These are phyloP conservation scores for Stemphylium beticola DNA, from an alignment of 2,329 filamentous ascomycete genomes.

Conservation along the genomic window DNA sequence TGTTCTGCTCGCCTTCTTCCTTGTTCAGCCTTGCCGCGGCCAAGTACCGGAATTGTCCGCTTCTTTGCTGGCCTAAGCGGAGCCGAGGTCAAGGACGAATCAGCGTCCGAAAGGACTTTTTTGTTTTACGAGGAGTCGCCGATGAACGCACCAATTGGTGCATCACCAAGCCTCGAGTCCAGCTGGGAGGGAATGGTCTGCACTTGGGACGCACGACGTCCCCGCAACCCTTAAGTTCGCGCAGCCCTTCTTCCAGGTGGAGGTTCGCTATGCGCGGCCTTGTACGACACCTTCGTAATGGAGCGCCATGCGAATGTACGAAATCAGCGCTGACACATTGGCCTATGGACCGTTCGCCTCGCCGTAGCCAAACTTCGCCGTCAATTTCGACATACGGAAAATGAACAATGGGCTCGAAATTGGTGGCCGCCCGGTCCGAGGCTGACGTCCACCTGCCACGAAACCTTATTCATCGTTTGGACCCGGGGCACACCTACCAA, in stretches of 20 bases:
- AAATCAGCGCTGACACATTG: slow-evolving; percentile 30
- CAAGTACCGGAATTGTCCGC: slow-evolving; percentile 38
- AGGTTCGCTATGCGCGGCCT: slow-evolving; percentile 20
- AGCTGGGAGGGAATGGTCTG: slow-evolving; percentile 22
- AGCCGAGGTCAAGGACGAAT: slow-evolving; percentile 34
- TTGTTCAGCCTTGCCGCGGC: slow-evolving; percentile 38
- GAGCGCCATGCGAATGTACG: slow-evolving; percentile 20
- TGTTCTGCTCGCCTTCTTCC: slow-evolving; percentile 17
- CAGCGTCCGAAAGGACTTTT: slow-evolving; percentile 34
- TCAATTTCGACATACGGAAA: slow-evolving; percentile 27
- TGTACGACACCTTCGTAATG: slow-evolving; percentile 6
- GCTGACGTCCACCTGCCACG: slow-evolving; percentile 35
- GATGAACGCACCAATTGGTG: slow-evolving; percentile 35
- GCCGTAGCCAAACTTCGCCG: slow-evolving; percentile 24
- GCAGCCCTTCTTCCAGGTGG: slow-evolving; percentile 18
- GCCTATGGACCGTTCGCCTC: slow-evolving; percentile 22
- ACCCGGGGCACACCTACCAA: slow-evolving; percentile 4
- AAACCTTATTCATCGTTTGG: slow-evolving; percentile 25
- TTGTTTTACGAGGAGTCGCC: slow-evolving; percentile 38
- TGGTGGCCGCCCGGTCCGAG: slow-evolving; percentile 36
- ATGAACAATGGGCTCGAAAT: slow-evolving; percentile 41
- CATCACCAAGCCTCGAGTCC: slow-evolving; percentile 22
- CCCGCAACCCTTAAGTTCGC: slow-evolving; percentile 14
- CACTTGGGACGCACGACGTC: slow-evolving; percentile 16
- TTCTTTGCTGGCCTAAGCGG: slow-evolving; percentile 29